Conservation (phyloP, 192 early-diverging fungal genomes). For the Coemansia asiatica region DNA sequence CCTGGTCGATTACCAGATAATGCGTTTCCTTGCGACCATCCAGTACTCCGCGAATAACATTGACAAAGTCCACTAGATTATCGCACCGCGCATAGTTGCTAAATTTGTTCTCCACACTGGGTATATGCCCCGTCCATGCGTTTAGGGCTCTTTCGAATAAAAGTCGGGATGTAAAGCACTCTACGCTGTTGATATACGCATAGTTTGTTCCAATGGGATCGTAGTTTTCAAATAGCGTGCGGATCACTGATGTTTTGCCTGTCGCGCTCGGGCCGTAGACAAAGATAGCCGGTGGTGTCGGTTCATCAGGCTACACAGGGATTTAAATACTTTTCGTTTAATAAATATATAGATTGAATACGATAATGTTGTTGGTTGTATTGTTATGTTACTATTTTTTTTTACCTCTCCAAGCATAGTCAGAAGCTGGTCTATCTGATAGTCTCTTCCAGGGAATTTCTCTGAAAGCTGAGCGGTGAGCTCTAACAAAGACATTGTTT, state of each 20-base stretch:
- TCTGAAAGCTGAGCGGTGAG: slow-evolving; percentile 62
- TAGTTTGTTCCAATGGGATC: slow-evolving; percentile 12
- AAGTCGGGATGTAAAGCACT: slow-evolving; percentile 72
- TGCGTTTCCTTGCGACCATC: slow-evolving; percentile 14
- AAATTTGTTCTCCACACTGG: slow-evolving; percentile 52
- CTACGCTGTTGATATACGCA: slow-evolving; percentile 71
- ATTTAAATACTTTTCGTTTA: background rate
- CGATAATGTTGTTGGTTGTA: background rate
- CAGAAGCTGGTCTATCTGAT: slow-evolving; percentile 39
- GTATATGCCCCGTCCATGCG: slow-evolving; percentile 59
- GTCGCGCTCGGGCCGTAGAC: slow-evolving; percentile 60
- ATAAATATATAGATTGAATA: background rate
- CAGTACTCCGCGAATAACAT: slow-evolving; percentile 23
- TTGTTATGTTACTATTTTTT: too few species aligned
- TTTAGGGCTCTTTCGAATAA: slow-evolving; percentile 78
- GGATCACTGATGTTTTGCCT: slow-evolving; percentile 60
- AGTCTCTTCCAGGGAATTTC: slow-evolving; percentile 34
- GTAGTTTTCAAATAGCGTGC: slow-evolving; percentile 40
- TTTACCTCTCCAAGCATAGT: slow-evolving; percentile 34
- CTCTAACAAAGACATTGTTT: background rate
- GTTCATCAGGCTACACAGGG: slow-evolving; percentile 21
- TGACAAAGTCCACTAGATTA: slow-evolving; percentile 70
- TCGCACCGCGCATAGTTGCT: slow-evolving; percentile 62
- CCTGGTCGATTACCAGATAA: slow-evolving; percentile 73
- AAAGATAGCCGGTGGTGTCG: slow-evolving; percentile 54